These are phyloP conservation scores for Xylaria sp. DNA, from an alignment of 2,329 filamentous ascomycete genomes.

Conservation along the genomic window DNA sequence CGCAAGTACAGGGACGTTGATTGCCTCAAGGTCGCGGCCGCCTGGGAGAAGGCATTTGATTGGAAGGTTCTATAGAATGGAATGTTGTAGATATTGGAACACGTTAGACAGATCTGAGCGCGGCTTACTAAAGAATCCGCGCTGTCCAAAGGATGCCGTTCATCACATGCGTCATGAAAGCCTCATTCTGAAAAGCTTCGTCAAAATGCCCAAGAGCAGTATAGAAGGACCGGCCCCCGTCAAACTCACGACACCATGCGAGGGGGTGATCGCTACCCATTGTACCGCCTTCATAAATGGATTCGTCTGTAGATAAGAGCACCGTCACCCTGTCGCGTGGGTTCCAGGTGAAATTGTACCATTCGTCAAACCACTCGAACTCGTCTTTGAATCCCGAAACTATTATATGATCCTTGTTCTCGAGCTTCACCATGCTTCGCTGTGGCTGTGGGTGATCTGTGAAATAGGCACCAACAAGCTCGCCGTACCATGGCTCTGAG, in stretches of 20 bases:
- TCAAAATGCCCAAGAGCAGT: slow-evolving; percentile 56
- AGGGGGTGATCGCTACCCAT: slow-evolving; percentile 53
- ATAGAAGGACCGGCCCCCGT: slow-evolving; percentile 53
- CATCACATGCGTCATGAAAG: slow-evolving; percentile 42
- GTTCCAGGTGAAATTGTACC: slow-evolving; percentile 55
- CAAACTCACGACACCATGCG: slow-evolving; percentile 54
- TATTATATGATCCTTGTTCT: slow-evolving; percentile 47
- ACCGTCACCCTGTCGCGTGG: slow-evolving; percentile 47
- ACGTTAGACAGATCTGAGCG: no score
- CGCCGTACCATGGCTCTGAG: slow-evolving; percentile 51
- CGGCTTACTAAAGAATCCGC: not conserved
- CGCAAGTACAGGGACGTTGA: slow-evolving; percentile 43
- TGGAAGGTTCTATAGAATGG: slow-evolving; percentile 39
- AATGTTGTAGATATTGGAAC: not conserved
- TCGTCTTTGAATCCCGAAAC: slow-evolving; percentile 37
- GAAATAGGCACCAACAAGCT: slow-evolving; percentile 53
- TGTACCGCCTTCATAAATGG: slow-evolving; percentile 49
- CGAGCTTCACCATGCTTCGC: slow-evolving; percentile 46
- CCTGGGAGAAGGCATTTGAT: slow-evolving; percentile 46
- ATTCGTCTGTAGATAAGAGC: slow-evolving; percentile 52
- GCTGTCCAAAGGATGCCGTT: slow-evolving; percentile 41
- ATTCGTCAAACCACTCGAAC: slow-evolving; percentile 54
- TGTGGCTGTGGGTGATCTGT: slow-evolving; percentile 53
- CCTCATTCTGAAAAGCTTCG: slow-evolving; percentile 51
- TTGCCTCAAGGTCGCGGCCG: slow-evolving; percentile 43